These are phyloP conservation scores for Crepidotus variabilis DNA, from an alignment of 768 basidiomycete genomes.

Conservation along the genomic window DNA sequence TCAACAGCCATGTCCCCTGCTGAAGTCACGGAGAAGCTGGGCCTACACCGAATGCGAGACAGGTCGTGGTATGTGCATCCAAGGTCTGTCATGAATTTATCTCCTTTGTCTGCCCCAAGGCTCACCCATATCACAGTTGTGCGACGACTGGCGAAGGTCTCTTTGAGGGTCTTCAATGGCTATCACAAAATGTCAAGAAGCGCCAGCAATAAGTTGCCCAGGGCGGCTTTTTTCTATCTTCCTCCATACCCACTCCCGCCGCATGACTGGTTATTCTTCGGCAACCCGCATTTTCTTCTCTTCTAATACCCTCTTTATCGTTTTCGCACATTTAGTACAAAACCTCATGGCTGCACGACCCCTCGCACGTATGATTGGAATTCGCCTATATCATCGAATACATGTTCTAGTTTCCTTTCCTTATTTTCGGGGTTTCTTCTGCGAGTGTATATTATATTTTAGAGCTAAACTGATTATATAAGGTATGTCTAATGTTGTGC, in stretches of 20 bases:
- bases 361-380: constrained; percentile 10
- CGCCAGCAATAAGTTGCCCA: constrained; percentile 54
- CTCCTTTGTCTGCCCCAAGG: neutral
- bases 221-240: neutral
- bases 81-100: constrained; percentile 51
- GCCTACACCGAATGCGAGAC: constrained; percentile 93
- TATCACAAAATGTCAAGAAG: constrained; percentile 96
- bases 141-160: constrained; percentile 96
- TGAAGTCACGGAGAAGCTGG: constrained; percentile 96
- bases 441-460: neutral
- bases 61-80: constrained; percentile 99
- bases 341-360: constrained; percentile 7
- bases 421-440: neutral
- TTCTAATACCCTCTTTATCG: constrained; percentile 4
- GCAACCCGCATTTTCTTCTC: neutral
- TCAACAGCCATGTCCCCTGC: constrained; percentile 94
- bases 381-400: constrained; percentile 8
- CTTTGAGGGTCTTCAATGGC: constrained; percentile 96
- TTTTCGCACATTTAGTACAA: constrained; percentile 1
- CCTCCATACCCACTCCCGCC: constrained; percentile 1
- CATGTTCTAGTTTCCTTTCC: constrained; percentile 3
- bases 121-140: constrained; percentile 51
- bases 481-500: constrained; percentile 32
- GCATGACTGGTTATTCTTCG: neutral
- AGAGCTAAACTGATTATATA: constrained; percentile 21